Conservation (phyloP, 164 flowering plant genomes). For the Liquidambar formosana region DNA sequence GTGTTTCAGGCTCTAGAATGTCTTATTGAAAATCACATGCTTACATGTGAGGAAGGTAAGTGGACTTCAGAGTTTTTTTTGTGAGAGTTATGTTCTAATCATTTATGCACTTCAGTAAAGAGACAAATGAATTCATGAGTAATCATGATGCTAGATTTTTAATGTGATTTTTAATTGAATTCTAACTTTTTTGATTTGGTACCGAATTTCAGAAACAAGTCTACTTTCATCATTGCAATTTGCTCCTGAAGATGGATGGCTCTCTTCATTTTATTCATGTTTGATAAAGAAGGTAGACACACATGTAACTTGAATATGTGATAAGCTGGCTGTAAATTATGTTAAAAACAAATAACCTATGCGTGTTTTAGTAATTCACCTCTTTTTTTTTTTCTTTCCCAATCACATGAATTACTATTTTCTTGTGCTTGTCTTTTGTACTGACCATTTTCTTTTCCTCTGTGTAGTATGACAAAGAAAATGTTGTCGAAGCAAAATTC, state of each 20-base stretch:
- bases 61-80: neutral
- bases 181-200: conserved; percentile 13
- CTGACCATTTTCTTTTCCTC: conserved; percentile 11
- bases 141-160: neutral
- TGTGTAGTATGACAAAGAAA: conserved; percentile 79
- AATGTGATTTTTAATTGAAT: neutral
- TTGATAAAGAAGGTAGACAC: conserved; percentile 73
- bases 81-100: neutral
- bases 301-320: neutral
- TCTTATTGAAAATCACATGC: conserved; percentile 92
- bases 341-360: neutral
- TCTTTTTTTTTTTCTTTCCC: neutral
- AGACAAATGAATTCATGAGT: neutral
- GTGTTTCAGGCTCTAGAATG: conserved; percentile 90
- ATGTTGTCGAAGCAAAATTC: conserved; percentile 78
- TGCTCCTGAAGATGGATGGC: conserved; percentile 87
- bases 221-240: conserved; percentile 79
- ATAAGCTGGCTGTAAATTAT: neutral
- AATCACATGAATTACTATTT: neutral
- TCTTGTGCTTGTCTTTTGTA: neutral
- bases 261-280: conserved; percentile 88
- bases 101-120: neutral
- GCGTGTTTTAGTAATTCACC: neutral
- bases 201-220: conserved; percentile 54
- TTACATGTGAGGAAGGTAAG: conserved; percentile 88